A percentile compares a stretch with the other conserved stretches of the same genome.
Evolutionary conservation across 441 rosid species (phyloP).

Genomic region (Macaranga tanarius): DNA sequence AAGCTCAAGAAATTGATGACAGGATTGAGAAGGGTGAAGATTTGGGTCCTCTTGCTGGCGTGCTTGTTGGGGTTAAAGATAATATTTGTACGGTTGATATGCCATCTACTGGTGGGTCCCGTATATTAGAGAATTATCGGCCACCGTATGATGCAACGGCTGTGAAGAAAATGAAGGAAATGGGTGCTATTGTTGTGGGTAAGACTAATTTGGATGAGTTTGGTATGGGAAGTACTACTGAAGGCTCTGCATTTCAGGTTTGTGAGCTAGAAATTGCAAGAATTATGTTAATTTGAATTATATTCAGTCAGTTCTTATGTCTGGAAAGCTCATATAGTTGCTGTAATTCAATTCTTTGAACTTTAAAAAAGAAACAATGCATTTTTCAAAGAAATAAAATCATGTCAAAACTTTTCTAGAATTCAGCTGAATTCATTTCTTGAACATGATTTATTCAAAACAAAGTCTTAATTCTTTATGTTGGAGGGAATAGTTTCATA

Average conservation of each 20-base stretch:
- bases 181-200: slow-evolving; percentile 78
- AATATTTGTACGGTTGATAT: slow-evolving; percentile 82
- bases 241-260: slow-evolving; percentile 87
- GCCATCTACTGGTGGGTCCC: slow-evolving; percentile 92
- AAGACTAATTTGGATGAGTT: slow-evolving; percentile 96
- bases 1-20: slow-evolving; percentile 57
- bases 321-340: no score
- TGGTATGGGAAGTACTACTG: slow-evolving; percentile 96
- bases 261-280: background rate
- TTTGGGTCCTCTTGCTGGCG: slow-evolving; percentile 79
- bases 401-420: no score
- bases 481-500: background rate
- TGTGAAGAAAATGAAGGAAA: slow-evolving; percentile 58
- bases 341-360: no score
- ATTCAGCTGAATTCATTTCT: no score
- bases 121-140: slow-evolving; percentile 61
- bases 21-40: slow-evolving; percentile 52
- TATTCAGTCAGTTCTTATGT: no score
- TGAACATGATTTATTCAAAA: no score
- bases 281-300: no score
- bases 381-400: no score
- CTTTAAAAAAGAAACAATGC: no score
- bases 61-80: slow-evolving; percentile 77
- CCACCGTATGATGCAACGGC: slow-evolving; percentile 85
- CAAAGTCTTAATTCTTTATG: no score